Base-by-base conservation (phyloP, 2,329 filamentous ascomycete genomes). In the Aspergillus tanneri region DNA sequence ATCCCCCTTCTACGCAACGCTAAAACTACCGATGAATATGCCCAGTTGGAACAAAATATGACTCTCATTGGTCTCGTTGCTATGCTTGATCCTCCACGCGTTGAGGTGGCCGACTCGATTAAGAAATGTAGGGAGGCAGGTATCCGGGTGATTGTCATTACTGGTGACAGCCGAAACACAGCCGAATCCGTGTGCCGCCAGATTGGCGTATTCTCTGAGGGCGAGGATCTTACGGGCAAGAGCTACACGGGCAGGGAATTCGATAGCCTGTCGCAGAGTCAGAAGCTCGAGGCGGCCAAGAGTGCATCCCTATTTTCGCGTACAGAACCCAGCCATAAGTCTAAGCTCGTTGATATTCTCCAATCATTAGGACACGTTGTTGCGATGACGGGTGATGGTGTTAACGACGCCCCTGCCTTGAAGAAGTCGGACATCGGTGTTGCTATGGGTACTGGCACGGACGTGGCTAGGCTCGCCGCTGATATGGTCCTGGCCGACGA, bases 391-490 rank as follows among this genome's bases (percentile, higher is more conserved):
- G 93, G 93, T 64, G 93, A 99, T 65, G 93, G 93, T 72, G 93
- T 99, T 71, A 99, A 99, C 65, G 93, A 99, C 71, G 93, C 93
- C 4, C 93, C 93, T 38, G 93, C 93, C 12, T 79, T 99, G 64
- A 99, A 99, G 81, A 97, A 96, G 77, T 89, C 93, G 28, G 93
- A 99, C 67, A 99, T 99, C 73, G 93, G 93, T 74, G 90, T 99
- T 53, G 95, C 93, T 49, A 99, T 99, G 93, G 95, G 93, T 43
- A 93, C 90, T 47, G 93, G 93, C 66, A 99, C 93, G 21, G 93
- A 99, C 68, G 93, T 99, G 23, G 89, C 93, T 50, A 96, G 95
- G 76, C 78, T 99, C 57, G 93, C 93, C 23, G 90, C 95, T 49
- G 93, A 99, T 69, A 99, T 99, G 93, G 92, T 99, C 43, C 85